Percentiles rank a stretch among this genome's conserved stretches.
Evolutionary conservation across 2,329 filamentous ascomycete species (phyloP).

Genomic region (Curvularia lunata): DNA sequence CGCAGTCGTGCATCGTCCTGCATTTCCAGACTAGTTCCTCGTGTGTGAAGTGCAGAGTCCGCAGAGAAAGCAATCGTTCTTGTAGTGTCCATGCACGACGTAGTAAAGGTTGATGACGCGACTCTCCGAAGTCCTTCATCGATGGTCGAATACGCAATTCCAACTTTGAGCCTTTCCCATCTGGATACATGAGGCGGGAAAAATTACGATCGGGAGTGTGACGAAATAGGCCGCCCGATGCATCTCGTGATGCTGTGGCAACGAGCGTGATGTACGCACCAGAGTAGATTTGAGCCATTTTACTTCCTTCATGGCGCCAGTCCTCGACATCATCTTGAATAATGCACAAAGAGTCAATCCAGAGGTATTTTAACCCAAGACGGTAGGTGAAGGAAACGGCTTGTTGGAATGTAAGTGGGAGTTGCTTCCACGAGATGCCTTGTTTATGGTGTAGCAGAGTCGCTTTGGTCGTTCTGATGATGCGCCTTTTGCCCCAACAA

Average conservation of each 20-base stretch:
- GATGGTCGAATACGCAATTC: background rate
- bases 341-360: constrained; percentile 28
- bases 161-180: background rate
- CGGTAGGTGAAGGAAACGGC: constrained; percentile 16
- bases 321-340: constrained; percentile 24
- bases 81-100: constrained; percentile 9
- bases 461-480: background rate
- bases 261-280: constrained; percentile 19
- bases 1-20: background rate
- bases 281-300: constrained; percentile 26
- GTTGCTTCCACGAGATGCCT: constrained; percentile 8
- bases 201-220: background rate
- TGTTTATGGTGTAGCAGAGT: background rate
- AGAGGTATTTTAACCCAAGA: constrained; percentile 23
- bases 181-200: background rate
- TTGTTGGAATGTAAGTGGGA: constrained; percentile 22
- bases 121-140: background rate
- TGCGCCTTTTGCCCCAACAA: constrained; percentile 4
- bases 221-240: constrained; percentile 10
- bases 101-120: background rate
- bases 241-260: constrained; percentile 5
- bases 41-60: constrained; percentile 6
- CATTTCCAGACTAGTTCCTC: constrained; percentile 14
- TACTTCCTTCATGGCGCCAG: constrained; percentile 25
- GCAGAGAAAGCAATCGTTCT: constrained; percentile 10